These are phyloP conservation scores for Aspergillus uvarum DNA, from an alignment of 2,329 filamentous ascomycete species.

Conservation along the genomic window DNA sequence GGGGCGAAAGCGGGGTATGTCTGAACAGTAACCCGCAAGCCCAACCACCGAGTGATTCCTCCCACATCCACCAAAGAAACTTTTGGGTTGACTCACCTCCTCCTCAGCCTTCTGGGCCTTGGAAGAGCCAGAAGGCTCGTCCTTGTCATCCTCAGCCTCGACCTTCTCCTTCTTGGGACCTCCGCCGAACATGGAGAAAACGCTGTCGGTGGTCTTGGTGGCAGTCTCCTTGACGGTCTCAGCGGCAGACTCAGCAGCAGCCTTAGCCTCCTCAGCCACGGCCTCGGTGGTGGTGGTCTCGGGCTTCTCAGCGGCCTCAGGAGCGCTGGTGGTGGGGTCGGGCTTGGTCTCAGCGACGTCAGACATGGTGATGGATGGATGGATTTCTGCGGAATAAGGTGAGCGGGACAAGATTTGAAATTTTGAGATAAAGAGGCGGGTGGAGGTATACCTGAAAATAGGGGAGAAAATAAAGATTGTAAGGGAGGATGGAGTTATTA, in stretches of 20 bases:
- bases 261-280: constrained; percentile 30
- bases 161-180: constrained; percentile 95
- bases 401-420: background rate
- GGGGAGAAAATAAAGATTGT: constrained; percentile 8
- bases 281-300: constrained; percentile 34
- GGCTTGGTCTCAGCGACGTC: constrained; percentile 45
- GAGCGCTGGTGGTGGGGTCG: constrained; percentile 43
- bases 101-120: constrained; percentile 71
- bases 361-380: constrained; percentile 39
- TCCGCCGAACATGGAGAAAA: constrained; percentile 99
- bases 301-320: constrained; percentile 32
- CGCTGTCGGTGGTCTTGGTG: constrained; percentile 52
- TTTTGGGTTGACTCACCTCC: constrained; percentile 49
- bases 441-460: constrained; percentile 12
- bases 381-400: constrained; percentile 12
- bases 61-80: constrained; percentile 5
- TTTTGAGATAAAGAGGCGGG: background rate
- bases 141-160: constrained; percentile 70
- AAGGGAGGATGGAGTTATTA: constrained; percentile 9
- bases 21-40: background rate
- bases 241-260: constrained; percentile 33
- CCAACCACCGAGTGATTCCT: background rate
- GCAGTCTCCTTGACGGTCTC: constrained; percentile 40
- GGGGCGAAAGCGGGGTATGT: background rate
- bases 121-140: constrained; percentile 84